Conservation (phyloP, 345 rosid genomes). For the Clausena lansium region DNA sequence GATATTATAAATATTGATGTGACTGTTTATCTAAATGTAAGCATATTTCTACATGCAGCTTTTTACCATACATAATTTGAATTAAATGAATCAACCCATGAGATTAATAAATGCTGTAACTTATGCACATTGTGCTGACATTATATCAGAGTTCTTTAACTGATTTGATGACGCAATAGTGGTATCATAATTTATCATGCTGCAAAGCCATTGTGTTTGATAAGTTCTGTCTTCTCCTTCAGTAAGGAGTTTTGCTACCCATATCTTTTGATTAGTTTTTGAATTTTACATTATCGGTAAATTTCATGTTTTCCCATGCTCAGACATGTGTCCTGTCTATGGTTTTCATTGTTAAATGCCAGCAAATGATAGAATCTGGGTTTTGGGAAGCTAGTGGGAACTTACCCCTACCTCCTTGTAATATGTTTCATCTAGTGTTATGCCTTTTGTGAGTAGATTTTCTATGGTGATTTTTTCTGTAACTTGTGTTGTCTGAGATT, state of each 20-base stretch:
- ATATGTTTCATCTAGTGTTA: neutral
- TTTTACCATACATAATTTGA: slow-evolving; percentile 5
- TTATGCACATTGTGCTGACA: neutral
- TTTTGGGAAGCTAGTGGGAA: neutral
- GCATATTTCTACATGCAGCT: slow-evolving; percentile 15
- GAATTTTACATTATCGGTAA: neutral
- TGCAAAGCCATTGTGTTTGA: neutral
- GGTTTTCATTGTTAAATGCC: neutral
- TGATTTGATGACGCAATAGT: neutral
- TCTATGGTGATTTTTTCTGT: slow-evolving; percentile 6
- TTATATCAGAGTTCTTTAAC: neutral
- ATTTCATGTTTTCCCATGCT: neutral
- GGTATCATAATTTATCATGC: neutral
- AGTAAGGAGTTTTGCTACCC: neutral
- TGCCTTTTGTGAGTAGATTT: neutral
- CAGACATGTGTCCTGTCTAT: neutral
- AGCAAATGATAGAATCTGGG: neutral
- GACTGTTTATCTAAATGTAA: slow-evolving; percentile 82
- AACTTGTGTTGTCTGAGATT: slow-evolving; percentile 1
- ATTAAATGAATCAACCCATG: neutral
- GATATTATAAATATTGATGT: slow-evolving; percentile 94
- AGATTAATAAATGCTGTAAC: neutral
- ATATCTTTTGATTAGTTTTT: neutral
- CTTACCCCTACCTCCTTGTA: neutral
- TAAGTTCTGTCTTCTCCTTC: neutral